Percentiles rank a stretch among this genome's conserved stretches.
Conservation (phyloP, 495 filamentous ascomycete genomes). For the Penicillium roqueforti region DNA sequence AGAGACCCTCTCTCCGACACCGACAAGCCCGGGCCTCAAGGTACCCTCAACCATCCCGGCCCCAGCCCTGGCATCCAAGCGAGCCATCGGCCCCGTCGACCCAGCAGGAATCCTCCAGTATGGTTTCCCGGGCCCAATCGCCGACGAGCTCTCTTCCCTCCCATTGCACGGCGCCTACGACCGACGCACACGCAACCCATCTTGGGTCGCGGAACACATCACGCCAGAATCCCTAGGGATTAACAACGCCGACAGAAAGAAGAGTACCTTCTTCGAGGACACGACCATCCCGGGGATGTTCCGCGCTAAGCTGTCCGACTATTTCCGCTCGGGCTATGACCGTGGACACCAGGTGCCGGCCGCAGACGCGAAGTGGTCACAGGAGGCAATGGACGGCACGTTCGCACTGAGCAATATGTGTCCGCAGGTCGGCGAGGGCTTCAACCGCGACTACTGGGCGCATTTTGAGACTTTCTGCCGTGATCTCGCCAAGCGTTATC, state of each 20-base stretch:
- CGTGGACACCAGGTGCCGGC: constrained; percentile 83
- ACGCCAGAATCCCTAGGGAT: constrained; percentile 76
- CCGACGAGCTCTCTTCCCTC: constrained; percentile 70
- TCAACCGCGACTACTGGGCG: constrained; percentile 98
- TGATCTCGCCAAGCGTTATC: constrained; percentile 72
- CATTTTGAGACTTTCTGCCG: constrained; percentile 98
- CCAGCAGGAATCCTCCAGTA: constrained; percentile 91
- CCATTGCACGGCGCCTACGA: constrained; percentile 84
- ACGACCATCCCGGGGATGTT: constrained; percentile 72
- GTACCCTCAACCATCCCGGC: constrained; percentile 30
- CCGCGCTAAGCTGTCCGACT: constrained; percentile 86
- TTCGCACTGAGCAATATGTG: constrained; percentile 95
- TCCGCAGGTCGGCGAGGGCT: constrained; percentile 94
- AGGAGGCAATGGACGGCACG: constrained; percentile 88
- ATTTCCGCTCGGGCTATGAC: constrained; percentile 81
- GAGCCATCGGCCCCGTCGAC: constrained; percentile 58
- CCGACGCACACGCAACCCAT: constrained; percentile 83
- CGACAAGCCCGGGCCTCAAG: constrained; percentile 18
- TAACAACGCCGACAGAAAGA: constrained; percentile 75
- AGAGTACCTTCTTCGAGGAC: constrained; percentile 83
- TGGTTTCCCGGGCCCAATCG: constrained; percentile 88
- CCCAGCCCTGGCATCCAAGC: constrained; percentile 40
- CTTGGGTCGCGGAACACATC: constrained; percentile 97
- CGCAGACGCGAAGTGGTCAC: constrained; percentile 93
- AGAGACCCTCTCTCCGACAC: constrained; percentile 36